Evolutionary conservation across 2,329 filamentous ascomycete genomes (phyloP).

Genomic region (Thelonectria olida): DNA sequence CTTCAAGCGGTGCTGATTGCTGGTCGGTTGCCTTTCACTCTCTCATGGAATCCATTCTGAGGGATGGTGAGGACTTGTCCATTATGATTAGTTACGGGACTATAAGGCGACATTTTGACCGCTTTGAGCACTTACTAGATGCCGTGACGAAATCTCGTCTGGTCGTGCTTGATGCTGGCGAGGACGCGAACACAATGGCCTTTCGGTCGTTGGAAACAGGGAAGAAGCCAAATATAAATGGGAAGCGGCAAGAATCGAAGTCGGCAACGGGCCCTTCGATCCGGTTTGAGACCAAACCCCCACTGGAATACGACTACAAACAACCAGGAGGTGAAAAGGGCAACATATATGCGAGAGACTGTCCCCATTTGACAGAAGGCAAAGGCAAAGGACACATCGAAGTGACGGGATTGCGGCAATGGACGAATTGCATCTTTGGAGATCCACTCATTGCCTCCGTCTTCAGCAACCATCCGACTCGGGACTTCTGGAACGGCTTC

Average conservation of each 20-base stretch:
- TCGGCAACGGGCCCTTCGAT: not conserved
- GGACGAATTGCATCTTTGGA: constrained; percentile 68
- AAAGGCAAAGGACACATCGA: constrained; percentile 35
- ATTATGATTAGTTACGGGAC: constrained; percentile 66
- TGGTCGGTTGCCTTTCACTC: constrained; percentile 68
- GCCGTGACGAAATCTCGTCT: constrained; percentile 61
- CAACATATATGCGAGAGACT: constrained; percentile 8
- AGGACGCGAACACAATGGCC: constrained; percentile 61
- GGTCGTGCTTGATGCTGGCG: constrained; percentile 62
- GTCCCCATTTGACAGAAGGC: not conserved
- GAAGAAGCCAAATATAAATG: constrained; percentile 12
- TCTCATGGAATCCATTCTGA: constrained; percentile 63
- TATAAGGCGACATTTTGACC: constrained; percentile 61
- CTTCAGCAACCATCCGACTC: constrained; percentile 56
- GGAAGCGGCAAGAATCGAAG: constrained; percentile 10
- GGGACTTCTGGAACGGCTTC: constrained; percentile 60
- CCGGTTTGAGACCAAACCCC: not conserved
- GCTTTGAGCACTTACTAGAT: constrained; percentile 60
- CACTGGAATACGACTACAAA: not conserved
- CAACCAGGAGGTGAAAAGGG: constrained; percentile 16
- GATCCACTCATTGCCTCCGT: constrained; percentile 64
- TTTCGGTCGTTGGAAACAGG: constrained; percentile 8
- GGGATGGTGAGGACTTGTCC: constrained; percentile 69
- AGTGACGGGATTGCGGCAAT: constrained; percentile 64
- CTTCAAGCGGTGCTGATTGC: constrained; percentile 43